phyloP scores from a whole-genome alignment of 805 yeast species.

The Sugiyamaella chiloensis region DNA sequence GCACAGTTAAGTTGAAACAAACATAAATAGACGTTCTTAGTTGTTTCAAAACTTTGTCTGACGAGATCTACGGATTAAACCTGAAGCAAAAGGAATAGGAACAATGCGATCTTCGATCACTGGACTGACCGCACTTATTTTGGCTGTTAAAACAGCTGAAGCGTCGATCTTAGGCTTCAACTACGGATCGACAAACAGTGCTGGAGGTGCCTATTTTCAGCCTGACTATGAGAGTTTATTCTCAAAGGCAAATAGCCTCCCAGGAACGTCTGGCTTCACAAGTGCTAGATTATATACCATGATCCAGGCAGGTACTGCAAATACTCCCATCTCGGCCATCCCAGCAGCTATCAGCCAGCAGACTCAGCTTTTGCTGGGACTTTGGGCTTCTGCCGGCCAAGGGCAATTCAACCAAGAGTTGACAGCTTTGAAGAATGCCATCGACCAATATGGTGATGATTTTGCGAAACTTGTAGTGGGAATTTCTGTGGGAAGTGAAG shows the following conservation, averaged over 20 bases:
- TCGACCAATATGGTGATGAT: conserved; percentile 16
- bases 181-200: conserved; percentile 23
- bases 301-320: conserved; percentile 24
- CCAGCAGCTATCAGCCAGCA: conserved; percentile 22
- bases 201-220: conserved; percentile 18
- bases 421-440: conserved; percentile 21
- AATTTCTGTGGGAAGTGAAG: conserved; percentile 82
- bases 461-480: conserved; percentile 46
- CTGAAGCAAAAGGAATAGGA: not conserved
- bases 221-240: conserved; percentile 20
- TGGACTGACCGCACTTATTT: not conserved
- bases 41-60: not conserved
- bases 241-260: conserved; percentile 16
- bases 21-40: not conserved
- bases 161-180: conserved; percentile 22
- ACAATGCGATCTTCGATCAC: not conserved
- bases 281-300: conserved; percentile 24
- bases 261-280: conserved; percentile 20
- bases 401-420: conserved; percentile 21
- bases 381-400: conserved; percentile 24
- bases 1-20: not conserved
- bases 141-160: conserved; percentile 11
- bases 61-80: not conserved
- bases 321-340: conserved; percentile 21
- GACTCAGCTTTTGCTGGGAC: conserved; percentile 23